Evolutionary conservation across 2,329 filamentous ascomycete species (phyloP).

Genomic region (Curvularia lunata): DNA sequence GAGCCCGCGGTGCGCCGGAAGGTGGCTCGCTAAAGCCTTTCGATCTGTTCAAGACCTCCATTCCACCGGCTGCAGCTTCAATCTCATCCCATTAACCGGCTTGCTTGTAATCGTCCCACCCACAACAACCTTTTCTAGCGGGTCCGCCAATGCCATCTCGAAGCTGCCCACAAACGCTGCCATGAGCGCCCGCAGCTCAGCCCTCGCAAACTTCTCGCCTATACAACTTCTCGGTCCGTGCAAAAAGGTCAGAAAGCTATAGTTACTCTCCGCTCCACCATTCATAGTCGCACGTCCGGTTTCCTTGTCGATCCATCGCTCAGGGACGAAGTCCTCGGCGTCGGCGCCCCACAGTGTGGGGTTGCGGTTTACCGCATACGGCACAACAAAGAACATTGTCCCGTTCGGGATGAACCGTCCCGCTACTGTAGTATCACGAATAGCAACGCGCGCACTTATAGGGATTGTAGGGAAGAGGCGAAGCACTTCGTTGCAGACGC

Average conservation of each 20-base stretch:
- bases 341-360: slow-evolving; percentile 53
- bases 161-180: slow-evolving; percentile 46
- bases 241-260: slow-evolving; percentile 52
- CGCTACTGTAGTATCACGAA: slow-evolving; percentile 41
- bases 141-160: slow-evolving; percentile 44
- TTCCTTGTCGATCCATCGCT: slow-evolving; percentile 54
- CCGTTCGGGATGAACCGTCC: slow-evolving; percentile 49
- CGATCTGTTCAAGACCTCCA: slow-evolving; percentile 24
- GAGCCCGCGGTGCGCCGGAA: neutral
- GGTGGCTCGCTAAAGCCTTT: neutral
- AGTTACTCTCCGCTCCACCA: slow-evolving; percentile 50
- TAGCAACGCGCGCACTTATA: slow-evolving; percentile 38
- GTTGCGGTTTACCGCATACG: slow-evolving; percentile 53
- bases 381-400: slow-evolving; percentile 48
- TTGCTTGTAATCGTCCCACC: slow-evolving; percentile 50
- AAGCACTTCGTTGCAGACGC: slow-evolving; percentile 53
- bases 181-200: slow-evolving; percentile 46
- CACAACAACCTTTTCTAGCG: slow-evolving; percentile 35
- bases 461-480: slow-evolving; percentile 51
- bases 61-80: slow-evolving; percentile 36
- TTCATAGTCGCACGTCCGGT: slow-evolving; percentile 49
- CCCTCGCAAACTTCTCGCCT: slow-evolving; percentile 48
- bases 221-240: slow-evolving; percentile 52
- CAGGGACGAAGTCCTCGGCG: slow-evolving; percentile 52
- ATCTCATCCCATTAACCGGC: slow-evolving; percentile 47